Percentiles rank a stretch among this genome's conserved stretches.
Evolutionary conservation across 202 grass and related monocot species (phyloP).

Genomic region (Brachypodium distachyon): DNA sequence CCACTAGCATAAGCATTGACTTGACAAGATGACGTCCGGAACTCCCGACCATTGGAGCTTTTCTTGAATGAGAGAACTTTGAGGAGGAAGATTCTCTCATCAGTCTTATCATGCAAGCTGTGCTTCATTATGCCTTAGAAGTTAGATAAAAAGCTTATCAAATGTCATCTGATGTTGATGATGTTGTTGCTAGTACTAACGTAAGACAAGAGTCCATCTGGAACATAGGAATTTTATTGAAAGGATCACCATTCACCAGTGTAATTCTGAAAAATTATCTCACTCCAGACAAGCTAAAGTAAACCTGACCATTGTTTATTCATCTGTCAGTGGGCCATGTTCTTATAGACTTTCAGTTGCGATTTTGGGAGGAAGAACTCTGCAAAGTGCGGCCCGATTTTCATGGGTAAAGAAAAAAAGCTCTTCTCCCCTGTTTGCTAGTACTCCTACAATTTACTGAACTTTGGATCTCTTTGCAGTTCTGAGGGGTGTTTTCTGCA

Average conservation of each 20-base stretch:
- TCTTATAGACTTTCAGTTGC: not conserved
- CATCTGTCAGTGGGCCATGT: not conserved
- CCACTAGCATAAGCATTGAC: not conserved
- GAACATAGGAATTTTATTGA: too few species aligned
- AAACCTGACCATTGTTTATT: not conserved
- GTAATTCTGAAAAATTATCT: not conserved
- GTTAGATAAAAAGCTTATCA: not conserved
- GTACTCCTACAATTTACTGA: constrained; percentile 6
- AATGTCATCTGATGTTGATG: not conserved
- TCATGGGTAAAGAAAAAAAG: not conserved
- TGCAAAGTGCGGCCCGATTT: not conserved
- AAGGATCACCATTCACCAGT: too few species aligned
- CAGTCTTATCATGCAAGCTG: constrained; percentile 14
- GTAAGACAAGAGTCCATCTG: too few species aligned
- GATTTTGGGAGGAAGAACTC: not conserved
- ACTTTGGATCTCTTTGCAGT: constrained; percentile 21
- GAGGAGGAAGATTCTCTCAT: not conserved
- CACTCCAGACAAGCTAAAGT: not conserved
- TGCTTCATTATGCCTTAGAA: not conserved
- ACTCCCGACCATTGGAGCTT: not conserved
- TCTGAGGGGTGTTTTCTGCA: not conserved
- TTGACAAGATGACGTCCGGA: not conserved
- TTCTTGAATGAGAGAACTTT: constrained; percentile 7
- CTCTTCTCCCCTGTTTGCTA: not conserved
- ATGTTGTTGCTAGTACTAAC: not conserved